Evolutionary conservation across 1,139 yeast genomes (phyloP).

Genomic region (Scheffersomyces segobiensis): DNA sequence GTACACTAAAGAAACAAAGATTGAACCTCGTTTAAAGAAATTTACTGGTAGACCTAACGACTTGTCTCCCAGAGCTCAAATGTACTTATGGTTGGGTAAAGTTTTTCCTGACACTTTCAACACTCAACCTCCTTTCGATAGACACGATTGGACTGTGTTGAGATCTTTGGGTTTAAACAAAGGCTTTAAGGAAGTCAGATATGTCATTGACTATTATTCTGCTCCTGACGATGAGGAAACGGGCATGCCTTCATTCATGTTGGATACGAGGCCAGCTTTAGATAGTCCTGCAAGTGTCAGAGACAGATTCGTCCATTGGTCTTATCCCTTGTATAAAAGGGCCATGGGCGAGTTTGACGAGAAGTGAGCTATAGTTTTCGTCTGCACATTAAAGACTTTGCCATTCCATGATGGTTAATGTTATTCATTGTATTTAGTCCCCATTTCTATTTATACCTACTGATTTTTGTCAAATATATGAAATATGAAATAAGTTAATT

Average conservation of each 20-base stretch:
- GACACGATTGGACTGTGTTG: conserved; percentile 98
- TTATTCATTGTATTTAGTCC: background rate
- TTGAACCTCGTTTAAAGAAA: conserved; percentile 74
- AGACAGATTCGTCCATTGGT: conserved; percentile 64
- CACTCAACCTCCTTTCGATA: conserved; percentile 87
- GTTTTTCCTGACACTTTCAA: conserved; percentile 73
- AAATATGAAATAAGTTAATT: too few relatives aligned
- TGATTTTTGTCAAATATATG: background rate
- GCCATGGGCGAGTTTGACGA: conserved; percentile 45
- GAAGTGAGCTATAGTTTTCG: background rate
- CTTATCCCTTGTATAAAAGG: conserved; percentile 43
- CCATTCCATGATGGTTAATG: background rate
- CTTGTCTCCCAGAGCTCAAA: conserved; percentile 81
- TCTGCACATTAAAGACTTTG: background rate
- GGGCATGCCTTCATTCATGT: conserved; percentile 85
- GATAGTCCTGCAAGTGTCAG: conserved; percentile 63
- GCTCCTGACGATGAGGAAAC: conserved; percentile 90
- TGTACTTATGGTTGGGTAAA: conserved; percentile 65
- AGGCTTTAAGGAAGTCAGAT: conserved; percentile 63
- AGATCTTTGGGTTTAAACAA: conserved; percentile 54
- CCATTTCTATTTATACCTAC: conserved; percentile 1
- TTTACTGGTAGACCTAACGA: conserved; percentile 94
- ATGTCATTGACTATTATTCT: conserved; percentile 90
- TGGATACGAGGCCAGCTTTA: conserved; percentile 94
- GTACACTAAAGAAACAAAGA: conserved; percentile 49